These are phyloP conservation scores for Kockovaella imperatae DNA, from an alignment of 768 basidiomycete species.

Conservation along the genomic window DNA sequence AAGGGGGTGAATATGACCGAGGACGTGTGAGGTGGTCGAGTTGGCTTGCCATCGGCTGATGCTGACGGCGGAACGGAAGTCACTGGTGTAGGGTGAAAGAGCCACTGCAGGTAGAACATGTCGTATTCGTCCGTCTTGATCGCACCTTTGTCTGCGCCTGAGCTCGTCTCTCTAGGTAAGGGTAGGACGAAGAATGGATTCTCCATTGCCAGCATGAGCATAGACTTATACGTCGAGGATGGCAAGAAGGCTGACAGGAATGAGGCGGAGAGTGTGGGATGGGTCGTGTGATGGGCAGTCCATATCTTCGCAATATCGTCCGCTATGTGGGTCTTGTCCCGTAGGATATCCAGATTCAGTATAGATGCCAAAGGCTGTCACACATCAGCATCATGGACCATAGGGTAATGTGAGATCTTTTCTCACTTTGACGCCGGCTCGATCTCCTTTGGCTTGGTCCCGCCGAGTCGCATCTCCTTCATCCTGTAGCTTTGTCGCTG, in stretches of 20 bases:
- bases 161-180: constrained; percentile 56
- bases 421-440: constrained; percentile 44
- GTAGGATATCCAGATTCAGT: constrained; percentile 64
- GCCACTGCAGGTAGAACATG: constrained; percentile 79
- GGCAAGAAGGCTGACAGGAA: constrained; percentile 79
- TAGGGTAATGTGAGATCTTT: background rate
- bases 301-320: constrained; percentile 74
- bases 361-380: constrained; percentile 70
- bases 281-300: constrained; percentile 78
- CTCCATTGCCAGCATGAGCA: constrained; percentile 56
- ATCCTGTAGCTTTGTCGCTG: background rate
- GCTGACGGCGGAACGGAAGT: constrained; percentile 49
- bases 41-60: constrained; percentile 46
- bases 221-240: constrained; percentile 60
- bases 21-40: constrained; percentile 50
- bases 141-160: constrained; percentile 52
- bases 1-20: constrained; percentile 88
- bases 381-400: background rate
- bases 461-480: constrained; percentile 5
- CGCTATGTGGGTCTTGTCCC: constrained; percentile 61
- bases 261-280: constrained; percentile 69
- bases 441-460: constrained; percentile 29
- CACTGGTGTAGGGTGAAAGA: constrained; percentile 65
- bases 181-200: constrained; percentile 80
- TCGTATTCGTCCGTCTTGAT: constrained; percentile 42